Evolutionary conservation across 2,329 filamentous ascomycete species (phyloP).

Genomic region (Phaeophleospora eucalypticola): DNA sequence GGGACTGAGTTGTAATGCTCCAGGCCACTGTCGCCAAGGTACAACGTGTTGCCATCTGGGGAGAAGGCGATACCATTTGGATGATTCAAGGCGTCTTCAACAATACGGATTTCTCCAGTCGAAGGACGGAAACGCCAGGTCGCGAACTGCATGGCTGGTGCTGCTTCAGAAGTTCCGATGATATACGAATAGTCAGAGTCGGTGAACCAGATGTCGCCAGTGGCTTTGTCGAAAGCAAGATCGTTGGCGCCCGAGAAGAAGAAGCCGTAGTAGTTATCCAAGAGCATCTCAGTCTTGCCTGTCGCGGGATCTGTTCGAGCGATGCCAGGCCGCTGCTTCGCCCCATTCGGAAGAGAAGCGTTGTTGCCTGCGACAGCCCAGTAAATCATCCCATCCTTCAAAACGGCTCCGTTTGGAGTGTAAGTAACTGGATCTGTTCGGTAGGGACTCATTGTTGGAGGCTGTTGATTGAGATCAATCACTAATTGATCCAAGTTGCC

Average conservation of each 20-base stretch:
- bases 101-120: slow-evolving; percentile 39
- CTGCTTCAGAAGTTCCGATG: slow-evolving; percentile 17
- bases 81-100: slow-evolving; percentile 40
- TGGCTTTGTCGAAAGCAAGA: slow-evolving; percentile 38
- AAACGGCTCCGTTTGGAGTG: slow-evolving; percentile 40
- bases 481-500: too few species aligned
- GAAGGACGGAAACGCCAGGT: slow-evolving; percentile 42
- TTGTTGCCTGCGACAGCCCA: too few species aligned
- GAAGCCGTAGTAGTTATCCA: slow-evolving; percentile 48
- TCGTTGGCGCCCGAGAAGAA: slow-evolving; percentile 45
- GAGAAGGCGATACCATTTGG: slow-evolving; percentile 46
- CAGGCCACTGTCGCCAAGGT: slow-evolving; percentile 43
- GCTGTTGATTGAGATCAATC: slow-evolving; percentile 43
- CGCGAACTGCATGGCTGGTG: slow-evolving; percentile 19
- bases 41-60: slow-evolving; percentile 41
- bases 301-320: slow-evolving; percentile 43
- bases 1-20: too few species aligned
- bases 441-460: slow-evolving; percentile 37
- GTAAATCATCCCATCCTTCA: slow-evolving; percentile 37
- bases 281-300: slow-evolving; percentile 36
- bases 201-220: slow-evolving; percentile 50
- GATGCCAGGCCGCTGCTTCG: too few species aligned
- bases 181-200: slow-evolving; percentile 34
- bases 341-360: too few species aligned
- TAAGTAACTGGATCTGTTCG: slow-evolving; percentile 41